Percentiles rank a stretch among this genome's conserved stretches.
Conservation (phyloP, 768 basidiomycete species). For the Collybia nuda region DNA sequence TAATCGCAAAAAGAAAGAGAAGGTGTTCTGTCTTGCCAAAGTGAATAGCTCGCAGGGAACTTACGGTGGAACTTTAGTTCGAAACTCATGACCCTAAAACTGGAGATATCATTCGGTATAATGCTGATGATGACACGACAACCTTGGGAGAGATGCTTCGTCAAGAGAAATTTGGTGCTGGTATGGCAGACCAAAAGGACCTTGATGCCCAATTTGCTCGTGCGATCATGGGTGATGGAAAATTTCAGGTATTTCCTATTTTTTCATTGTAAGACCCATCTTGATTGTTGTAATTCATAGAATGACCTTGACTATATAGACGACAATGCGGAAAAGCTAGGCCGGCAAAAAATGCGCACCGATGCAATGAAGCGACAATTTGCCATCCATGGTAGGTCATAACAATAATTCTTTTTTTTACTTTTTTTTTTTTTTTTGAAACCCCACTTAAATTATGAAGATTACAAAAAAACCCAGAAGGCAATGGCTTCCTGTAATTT, state of each 20-base stretch:
- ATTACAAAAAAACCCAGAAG: conserved; percentile 94
- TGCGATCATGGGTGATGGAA: conserved; percentile 85
- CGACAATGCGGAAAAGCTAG: conserved; percentile 92
- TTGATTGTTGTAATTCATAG: conserved; percentile 30
- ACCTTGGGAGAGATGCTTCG: conserved; percentile 91
- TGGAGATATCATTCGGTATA: conserved; percentile 85
- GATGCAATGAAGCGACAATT: conserved; percentile 97
- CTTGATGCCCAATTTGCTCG: conserved; percentile 87
- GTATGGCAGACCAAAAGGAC: conserved; percentile 88
- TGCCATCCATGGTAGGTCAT: conserved; percentile 82
- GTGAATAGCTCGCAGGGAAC: neutral
- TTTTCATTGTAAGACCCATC: neutral
- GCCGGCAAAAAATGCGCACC: conserved; percentile 91
- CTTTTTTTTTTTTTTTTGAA: too few relatives aligned
- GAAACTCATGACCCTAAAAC: conserved; percentile 91
- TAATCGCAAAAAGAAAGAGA: conserved; percentile 80
- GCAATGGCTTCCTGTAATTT: conserved; percentile 83
- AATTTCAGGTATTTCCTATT: conserved; percentile 62
- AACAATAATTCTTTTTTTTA: neutral
- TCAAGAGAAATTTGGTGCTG: conserved; percentile 89
- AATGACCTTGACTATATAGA: conserved; percentile 94
- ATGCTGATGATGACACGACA: conserved; percentile 85
- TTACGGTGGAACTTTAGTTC: conserved; percentile 41
- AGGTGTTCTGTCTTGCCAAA: conserved; percentile 46
- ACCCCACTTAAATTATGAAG: conserved; percentile 37